These are phyloP conservation scores for Eimeria necatrix DNA, from an alignment of 169 alveolate species.

Conservation along the genomic window DNA sequence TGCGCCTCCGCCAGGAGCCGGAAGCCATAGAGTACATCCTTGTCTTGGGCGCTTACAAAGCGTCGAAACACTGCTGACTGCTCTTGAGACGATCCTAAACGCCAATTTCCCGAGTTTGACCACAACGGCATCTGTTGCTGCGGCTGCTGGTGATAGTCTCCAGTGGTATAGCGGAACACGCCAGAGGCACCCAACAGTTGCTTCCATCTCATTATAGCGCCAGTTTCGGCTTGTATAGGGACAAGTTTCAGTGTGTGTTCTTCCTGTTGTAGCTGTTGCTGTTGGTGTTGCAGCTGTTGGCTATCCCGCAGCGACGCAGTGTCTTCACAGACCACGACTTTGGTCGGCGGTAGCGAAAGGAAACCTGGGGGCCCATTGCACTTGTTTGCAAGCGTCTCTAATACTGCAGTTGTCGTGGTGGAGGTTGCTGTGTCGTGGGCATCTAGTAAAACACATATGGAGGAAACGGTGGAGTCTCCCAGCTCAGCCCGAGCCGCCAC, in stretches of 20 bases:
- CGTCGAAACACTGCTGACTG: background rate
- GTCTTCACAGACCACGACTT: background rate
- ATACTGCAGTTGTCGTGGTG: background rate
- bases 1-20: conserved; percentile 1
- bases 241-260: background rate
- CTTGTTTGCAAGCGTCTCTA: background rate
- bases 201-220: background rate
- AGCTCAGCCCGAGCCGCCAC: too few species aligned
- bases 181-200: background rate
- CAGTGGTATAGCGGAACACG: background rate
- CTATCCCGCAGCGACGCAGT: background rate
- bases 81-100: background rate
- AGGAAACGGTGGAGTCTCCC: too few species aligned
- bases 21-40: background rate
- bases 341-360: background rate
- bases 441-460: background rate
- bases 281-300: conserved; percentile 27
- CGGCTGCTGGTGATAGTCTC: background rate
- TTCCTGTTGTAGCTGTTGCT: conserved; percentile 5
- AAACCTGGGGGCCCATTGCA: background rate
- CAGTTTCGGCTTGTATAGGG: background rate
- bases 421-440: background rate
- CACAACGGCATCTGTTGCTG: background rate
- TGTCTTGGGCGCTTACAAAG: background rate
- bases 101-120: background rate